A percentile compares a stretch with the other conserved stretches of the same genome.
Evolutionary conservation across 768 basidiomycete genomes (phyloP).

Genomic region (Lactarius quietus): DNA sequence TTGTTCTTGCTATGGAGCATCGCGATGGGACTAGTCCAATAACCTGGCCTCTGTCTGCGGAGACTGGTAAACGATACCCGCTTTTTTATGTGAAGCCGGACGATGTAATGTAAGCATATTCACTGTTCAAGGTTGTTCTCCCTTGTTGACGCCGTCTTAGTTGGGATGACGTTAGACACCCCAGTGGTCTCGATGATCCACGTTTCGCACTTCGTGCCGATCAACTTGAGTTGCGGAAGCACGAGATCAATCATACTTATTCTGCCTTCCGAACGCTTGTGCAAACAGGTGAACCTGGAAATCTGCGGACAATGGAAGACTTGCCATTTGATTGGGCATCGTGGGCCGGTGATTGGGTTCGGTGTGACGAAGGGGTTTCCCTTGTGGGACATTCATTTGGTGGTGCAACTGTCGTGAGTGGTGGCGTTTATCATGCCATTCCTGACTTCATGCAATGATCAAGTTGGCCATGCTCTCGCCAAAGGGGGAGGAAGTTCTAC

Average conservation of each 20-base stretch:
- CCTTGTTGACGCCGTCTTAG: constrained; percentile 20
- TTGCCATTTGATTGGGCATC: constrained; percentile 49
- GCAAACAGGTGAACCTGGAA: constrained; percentile 20
- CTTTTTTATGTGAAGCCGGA: constrained; percentile 53
- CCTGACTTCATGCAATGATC: background rate
- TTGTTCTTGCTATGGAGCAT: constrained; percentile 82
- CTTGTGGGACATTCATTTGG: constrained; percentile 58
- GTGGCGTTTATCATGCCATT: background rate
- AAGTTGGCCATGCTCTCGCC: constrained; percentile 59
- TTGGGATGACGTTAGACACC: constrained; percentile 31
- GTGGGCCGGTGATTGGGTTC: constrained; percentile 32
- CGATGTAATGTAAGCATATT: constrained; percentile 49
- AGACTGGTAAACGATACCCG: constrained; percentile 32
- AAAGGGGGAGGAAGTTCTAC: constrained; percentile 31
- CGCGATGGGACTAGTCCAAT: constrained; percentile 72
- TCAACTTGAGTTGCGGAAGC: constrained; percentile 65
- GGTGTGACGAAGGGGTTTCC: constrained; percentile 36
- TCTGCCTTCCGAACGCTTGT: constrained; percentile 57
- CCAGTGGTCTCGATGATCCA: constrained; percentile 27
- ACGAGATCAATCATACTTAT: constrained; percentile 66
- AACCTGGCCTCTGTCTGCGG: constrained; percentile 38
- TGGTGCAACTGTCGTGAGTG: constrained; percentile 48
- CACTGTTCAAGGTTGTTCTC: background rate
- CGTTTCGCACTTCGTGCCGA: constrained; percentile 51
- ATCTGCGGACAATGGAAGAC: constrained; percentile 43